phyloP scores from a whole-genome alignment of 768 basidiomycete species.

The Lentinula lateritia region DNA sequence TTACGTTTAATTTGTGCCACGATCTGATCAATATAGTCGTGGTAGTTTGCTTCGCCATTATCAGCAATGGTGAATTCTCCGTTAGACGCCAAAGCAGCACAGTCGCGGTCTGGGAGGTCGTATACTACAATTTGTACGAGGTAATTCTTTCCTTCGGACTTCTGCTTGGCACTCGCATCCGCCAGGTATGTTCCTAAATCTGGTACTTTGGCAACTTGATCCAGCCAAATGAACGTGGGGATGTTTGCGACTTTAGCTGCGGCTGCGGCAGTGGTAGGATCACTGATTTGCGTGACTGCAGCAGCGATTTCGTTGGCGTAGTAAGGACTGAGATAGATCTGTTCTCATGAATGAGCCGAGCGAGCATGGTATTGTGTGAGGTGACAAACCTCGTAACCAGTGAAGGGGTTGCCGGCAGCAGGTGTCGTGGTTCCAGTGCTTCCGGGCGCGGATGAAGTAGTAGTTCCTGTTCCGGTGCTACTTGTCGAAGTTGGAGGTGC shows the following conservation, averaged over 20 bases:
- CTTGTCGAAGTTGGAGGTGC: background rate
- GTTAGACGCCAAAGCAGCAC: slow-evolving; percentile 59
- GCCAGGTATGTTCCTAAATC: slow-evolving; percentile 53
- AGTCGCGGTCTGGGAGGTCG: slow-evolving; percentile 64
- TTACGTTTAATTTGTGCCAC: slow-evolving; percentile 50
- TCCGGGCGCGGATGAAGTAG: slow-evolving; percentile 20
- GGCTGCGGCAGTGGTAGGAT: slow-evolving; percentile 43
- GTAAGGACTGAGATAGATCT: slow-evolving; percentile 50
- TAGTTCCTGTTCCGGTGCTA: slow-evolving; percentile 11
- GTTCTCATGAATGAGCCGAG: background rate
- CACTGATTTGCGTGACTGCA: slow-evolving; percentile 43
- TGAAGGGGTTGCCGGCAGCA: slow-evolving; percentile 47
- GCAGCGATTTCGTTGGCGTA: slow-evolving; percentile 50
- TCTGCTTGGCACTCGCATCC: slow-evolving; percentile 40
- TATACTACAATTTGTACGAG: slow-evolving; percentile 50
- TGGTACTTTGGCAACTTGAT: slow-evolving; percentile 49
- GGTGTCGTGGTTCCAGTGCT: slow-evolving; percentile 30
- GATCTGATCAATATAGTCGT: slow-evolving; percentile 55
- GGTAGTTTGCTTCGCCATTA: slow-evolving; percentile 50
- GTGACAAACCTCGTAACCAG: slow-evolving; percentile 35
- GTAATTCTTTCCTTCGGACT: slow-evolving; percentile 41
- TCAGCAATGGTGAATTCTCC: slow-evolving; percentile 60
- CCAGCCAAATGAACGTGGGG: slow-evolving; percentile 61
- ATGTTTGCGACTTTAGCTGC: slow-evolving; percentile 45
- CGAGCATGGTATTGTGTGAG: background rate